phyloP scores from a whole-genome alignment of 768 basidiomycete species.

The Tricholoma terreum region DNA sequence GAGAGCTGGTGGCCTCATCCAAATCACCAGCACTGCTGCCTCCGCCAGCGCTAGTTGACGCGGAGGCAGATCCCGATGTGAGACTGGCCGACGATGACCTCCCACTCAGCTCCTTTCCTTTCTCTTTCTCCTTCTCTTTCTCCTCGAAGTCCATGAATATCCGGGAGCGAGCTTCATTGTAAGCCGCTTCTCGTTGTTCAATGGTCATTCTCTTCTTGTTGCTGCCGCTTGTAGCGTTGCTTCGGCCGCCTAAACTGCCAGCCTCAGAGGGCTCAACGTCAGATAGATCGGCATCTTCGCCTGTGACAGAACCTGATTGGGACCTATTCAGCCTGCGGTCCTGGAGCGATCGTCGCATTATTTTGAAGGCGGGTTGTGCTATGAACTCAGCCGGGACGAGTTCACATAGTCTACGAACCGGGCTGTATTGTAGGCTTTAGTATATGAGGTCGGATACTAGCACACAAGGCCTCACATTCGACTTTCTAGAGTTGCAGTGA shows the following conservation, averaged over 20 bases:
- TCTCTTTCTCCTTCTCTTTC: constrained; percentile 65
- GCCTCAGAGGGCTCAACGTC: constrained; percentile 79
- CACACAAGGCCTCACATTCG: constrained; percentile 57
- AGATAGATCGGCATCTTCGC: constrained; percentile 74
- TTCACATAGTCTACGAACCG: constrained; percentile 65
- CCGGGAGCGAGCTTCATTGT: constrained; percentile 79
- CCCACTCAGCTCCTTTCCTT: constrained; percentile 70
- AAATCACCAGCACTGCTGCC: constrained; percentile 63
- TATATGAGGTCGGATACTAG: constrained; percentile 6
- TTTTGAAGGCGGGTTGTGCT: constrained; percentile 78
- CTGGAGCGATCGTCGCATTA: constrained; percentile 68
- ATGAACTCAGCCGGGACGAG: constrained; percentile 73
- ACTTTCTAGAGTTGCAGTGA: constrained; percentile 60
- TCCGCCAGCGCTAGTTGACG: constrained; percentile 45
- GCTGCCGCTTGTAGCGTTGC: constrained; percentile 57
- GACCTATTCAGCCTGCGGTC: constrained; percentile 52
- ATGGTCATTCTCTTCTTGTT: constrained; percentile 75
- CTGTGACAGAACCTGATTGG: constrained; percentile 67
- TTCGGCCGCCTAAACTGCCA: constrained; percentile 71
- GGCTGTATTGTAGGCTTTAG: constrained; percentile 43
- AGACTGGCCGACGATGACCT: constrained; percentile 75
- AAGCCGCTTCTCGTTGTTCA: constrained; percentile 86
- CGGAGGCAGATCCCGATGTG: constrained; percentile 67
- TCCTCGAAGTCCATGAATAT: constrained; percentile 86
- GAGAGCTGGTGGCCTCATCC: constrained; percentile 68